phyloP scores from a whole-genome alignment of 495 filamentous ascomycete species.

The Neurospora pannonica region DNA sequence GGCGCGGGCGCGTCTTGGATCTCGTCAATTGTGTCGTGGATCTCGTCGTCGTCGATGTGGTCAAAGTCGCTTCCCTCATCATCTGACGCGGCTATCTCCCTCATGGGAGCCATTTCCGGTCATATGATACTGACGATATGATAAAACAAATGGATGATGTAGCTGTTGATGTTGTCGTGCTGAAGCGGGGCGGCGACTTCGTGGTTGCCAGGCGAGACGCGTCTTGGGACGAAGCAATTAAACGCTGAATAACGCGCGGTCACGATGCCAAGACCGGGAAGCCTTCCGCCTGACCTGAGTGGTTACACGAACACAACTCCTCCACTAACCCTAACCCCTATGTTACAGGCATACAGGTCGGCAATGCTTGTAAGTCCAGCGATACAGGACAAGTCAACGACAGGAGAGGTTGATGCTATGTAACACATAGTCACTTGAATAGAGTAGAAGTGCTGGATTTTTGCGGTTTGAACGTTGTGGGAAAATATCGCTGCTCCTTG shows the following conservation, averaged over 20 bases:
- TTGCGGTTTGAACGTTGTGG: background rate
- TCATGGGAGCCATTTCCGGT: constrained; percentile 9
- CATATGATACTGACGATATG: background rate
- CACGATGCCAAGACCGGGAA: background rate
- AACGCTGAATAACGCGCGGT: background rate
- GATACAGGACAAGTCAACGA: background rate
- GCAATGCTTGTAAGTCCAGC: background rate
- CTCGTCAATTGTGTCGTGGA: background rate
- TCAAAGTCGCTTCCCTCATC: constrained; percentile 19
- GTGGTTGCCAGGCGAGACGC: background rate
- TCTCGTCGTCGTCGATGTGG: constrained; percentile 1
- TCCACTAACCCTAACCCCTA: background rate
- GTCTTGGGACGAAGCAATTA: background rate
- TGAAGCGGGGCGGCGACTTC: background rate
- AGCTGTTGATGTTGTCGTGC: background rate
- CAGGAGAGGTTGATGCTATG: background rate
- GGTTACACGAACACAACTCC: background rate
- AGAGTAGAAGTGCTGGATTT: background rate
- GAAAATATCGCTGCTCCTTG: background rate
- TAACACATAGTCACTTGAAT: background rate
- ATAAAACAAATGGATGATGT: background rate
- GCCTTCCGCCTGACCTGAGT: background rate
- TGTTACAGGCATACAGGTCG: background rate
- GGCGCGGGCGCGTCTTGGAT: background rate
- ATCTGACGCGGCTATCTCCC: constrained; percentile 24